Evolutionary conservation across 352 stramenopile species (phyloP).

Genomic region (Blastocystis sp.): DNA sequence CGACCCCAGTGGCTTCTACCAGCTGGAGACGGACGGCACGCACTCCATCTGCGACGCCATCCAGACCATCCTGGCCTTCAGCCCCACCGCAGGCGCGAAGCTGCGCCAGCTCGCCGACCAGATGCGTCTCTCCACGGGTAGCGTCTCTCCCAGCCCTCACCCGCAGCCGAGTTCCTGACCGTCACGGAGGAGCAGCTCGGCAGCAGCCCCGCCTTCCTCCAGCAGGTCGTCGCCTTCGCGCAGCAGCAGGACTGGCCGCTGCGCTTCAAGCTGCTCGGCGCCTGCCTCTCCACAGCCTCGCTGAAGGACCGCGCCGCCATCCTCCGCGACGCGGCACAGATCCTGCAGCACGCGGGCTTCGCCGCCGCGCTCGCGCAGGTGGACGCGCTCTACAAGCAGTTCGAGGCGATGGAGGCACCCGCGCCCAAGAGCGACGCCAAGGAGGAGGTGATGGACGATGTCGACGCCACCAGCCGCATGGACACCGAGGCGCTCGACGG

Average conservation of each 20-base stretch:
- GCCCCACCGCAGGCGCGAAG: not conserved
- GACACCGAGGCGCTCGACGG: conserved; percentile 36
- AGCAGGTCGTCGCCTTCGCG: not conserved
- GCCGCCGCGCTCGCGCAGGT: not conserved
- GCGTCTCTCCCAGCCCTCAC: not conserved
- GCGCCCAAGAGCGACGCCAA: not conserved
- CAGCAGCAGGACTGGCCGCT: not conserved
- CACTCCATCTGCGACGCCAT: not conserved
- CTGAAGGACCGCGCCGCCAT: not conserved
- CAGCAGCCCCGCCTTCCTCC: conserved; percentile 19
- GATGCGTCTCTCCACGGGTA: conserved; percentile 18
- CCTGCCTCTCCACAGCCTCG: not conserved
- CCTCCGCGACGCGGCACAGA: not conserved
- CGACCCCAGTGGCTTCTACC: conserved; percentile 33
- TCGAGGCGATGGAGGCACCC: not conserved
- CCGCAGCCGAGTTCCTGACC: conserved; percentile 44
- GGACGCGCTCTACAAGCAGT: not conserved
- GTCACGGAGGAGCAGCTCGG: conserved; percentile 11
- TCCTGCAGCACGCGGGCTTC: not conserved
- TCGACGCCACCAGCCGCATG: not conserved
- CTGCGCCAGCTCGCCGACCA: not conserved
- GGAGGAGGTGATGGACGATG: conserved; percentile 19
- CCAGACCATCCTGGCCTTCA: conserved; percentile 12
- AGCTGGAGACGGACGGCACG: conserved; percentile 21
- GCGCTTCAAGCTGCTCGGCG: conserved; percentile 18